Percentiles rank a stretch among this genome's conserved stretches.
Evolutionary conservation across 164 flowering plant genomes (phyloP).

Genomic region (Liriodendron chinense): DNA sequence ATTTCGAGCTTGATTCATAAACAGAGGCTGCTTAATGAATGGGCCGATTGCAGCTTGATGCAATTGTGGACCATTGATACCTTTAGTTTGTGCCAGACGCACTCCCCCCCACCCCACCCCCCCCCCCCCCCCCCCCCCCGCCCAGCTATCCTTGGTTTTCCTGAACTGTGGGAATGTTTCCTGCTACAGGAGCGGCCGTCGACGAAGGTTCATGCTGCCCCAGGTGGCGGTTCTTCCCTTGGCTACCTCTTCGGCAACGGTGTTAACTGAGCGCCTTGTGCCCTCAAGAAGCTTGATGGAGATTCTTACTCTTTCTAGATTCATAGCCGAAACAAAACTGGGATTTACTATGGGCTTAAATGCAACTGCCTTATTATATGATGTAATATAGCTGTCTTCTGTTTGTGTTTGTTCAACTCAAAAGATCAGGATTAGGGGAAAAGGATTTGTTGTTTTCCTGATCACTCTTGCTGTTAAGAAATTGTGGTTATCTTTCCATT

Average conservation of each 20-base stretch:
- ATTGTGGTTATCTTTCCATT: neutral
- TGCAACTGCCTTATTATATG: neutral
- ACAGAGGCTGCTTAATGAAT: too few species aligned
- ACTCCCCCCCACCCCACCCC: too few species aligned
- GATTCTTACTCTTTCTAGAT: neutral
- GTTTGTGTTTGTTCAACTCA: neutral
- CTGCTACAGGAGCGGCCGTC: conserved; percentile 25
- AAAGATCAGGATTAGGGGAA: neutral
- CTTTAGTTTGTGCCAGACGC: too few species aligned
- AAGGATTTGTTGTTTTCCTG: neutral
- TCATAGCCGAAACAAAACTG: neutral
- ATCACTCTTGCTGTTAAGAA: neutral
- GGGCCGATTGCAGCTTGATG: too few species aligned
- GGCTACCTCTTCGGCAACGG: conserved; percentile 18
- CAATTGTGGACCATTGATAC: too few species aligned
- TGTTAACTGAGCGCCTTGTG: neutral
- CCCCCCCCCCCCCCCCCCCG: too few species aligned
- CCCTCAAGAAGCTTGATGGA: neutral
- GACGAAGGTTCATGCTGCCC: conserved; percentile 23
- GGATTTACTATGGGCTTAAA: neutral
- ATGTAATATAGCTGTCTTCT: conserved; percentile 9
- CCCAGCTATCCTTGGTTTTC: too few species aligned
- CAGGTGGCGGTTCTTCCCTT: conserved; percentile 22
- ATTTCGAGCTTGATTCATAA: too few species aligned
- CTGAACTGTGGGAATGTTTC: neutral